A percentile compares a stretch with the other conserved stretches of the same genome.
Evolutionary conservation across 1,139 yeast genomes (phyloP).

Genomic region (Diutina sp.): DNA sequence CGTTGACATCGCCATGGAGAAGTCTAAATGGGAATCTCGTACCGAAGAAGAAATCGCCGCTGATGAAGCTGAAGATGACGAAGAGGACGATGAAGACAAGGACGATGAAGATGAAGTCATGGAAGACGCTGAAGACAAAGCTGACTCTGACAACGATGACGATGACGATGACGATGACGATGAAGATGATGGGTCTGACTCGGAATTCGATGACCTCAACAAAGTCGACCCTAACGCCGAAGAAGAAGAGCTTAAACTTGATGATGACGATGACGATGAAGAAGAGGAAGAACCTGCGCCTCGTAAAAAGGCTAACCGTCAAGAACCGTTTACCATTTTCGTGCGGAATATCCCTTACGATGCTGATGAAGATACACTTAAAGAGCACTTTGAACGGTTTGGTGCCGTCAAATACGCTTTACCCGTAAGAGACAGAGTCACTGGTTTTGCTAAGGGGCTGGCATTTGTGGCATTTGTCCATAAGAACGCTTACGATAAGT

Average conservation of each 20-base stretch:
- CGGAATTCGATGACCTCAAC: slow-evolving; percentile 9
- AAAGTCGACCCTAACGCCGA: slow-evolving; percentile 13
- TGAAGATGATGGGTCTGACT: slow-evolving; percentile 2
- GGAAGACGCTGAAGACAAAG: slow-evolving; percentile 12
- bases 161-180: slow-evolving; percentile 16
- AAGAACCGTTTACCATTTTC: slow-evolving; percentile 62
- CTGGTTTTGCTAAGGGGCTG: slow-evolving; percentile 85
- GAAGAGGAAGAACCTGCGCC: slow-evolving; percentile 14
- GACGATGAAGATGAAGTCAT: slow-evolving; percentile 15
- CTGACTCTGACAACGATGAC: slow-evolving; percentile 21
- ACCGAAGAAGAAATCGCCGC: slow-evolving; percentile 24
- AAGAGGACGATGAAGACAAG: slow-evolving; percentile 13
- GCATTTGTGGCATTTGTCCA: slow-evolving; percentile 82
- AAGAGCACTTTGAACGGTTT: slow-evolving; percentile 67
- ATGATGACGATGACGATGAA: slow-evolving; percentile 12
- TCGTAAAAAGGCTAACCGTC: slow-evolving; percentile 38
- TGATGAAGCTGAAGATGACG: slow-evolving; percentile 13
- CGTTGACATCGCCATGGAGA: slow-evolving; percentile 87
- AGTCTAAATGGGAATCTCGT: slow-evolving; percentile 58
- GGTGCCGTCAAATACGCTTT: slow-evolving; percentile 89
- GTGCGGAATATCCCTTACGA: slow-evolving; percentile 93
- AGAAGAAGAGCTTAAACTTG: slow-evolving; percentile 12
- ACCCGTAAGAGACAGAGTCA: slow-evolving; percentile 78
- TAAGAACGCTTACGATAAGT: slow-evolving; percentile 49
- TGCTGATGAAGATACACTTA: slow-evolving; percentile 69